These are phyloP conservation scores for Arthrinium puccinioides DNA, from an alignment of 2,329 filamentous ascomycete genomes.

Conservation along the genomic window DNA sequence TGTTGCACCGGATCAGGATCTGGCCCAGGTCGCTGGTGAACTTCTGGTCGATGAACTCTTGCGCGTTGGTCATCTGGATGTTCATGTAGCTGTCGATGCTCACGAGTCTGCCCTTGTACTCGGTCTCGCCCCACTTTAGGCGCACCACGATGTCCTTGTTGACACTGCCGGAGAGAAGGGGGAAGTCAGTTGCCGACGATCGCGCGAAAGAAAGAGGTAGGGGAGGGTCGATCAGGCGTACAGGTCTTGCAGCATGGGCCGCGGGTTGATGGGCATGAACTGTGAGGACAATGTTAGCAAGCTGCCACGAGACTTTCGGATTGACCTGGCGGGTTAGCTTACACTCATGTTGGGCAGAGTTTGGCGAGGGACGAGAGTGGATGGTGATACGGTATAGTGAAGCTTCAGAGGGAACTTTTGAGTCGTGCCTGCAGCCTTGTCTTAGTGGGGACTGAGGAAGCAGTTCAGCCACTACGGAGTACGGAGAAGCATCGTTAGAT, in stretches of 20 bases:
- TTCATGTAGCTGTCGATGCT: slow-evolving; percentile 99
- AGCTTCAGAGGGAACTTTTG: too few species aligned
- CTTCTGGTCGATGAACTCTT: slow-evolving; percentile 88
- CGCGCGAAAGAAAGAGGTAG: slow-evolving; percentile 1
- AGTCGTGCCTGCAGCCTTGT: too few species aligned
- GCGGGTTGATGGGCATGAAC: slow-evolving; percentile 94
- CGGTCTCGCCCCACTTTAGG: slow-evolving; percentile 95
- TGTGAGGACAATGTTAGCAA: too few species aligned
- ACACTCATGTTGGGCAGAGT: slow-evolving; percentile 26
- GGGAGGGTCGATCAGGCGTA: slow-evolving; percentile 36
- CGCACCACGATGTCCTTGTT: slow-evolving; percentile 86
- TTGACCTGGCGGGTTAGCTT: too few species aligned
- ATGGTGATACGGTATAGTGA: too few species aligned
- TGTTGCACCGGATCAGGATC: slow-evolving; percentile 95
- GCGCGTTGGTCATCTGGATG: slow-evolving; percentile 81
- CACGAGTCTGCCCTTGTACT: slow-evolving; percentile 91
- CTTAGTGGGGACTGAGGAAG: too few species aligned
- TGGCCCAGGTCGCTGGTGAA: slow-evolving; percentile 79
- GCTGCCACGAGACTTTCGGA: too few species aligned
- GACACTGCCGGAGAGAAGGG: slow-evolving; percentile 46
- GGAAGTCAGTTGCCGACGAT: neutral
- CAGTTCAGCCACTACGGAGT: too few species aligned
- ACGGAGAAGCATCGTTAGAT: too few species aligned
- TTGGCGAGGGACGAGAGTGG: neutral
- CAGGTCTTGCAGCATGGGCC: slow-evolving; percentile 91